phyloP scores from a whole-genome alignment of 2,329 filamentous ascomycete genomes.

The Aspergillus ustus region DNA sequence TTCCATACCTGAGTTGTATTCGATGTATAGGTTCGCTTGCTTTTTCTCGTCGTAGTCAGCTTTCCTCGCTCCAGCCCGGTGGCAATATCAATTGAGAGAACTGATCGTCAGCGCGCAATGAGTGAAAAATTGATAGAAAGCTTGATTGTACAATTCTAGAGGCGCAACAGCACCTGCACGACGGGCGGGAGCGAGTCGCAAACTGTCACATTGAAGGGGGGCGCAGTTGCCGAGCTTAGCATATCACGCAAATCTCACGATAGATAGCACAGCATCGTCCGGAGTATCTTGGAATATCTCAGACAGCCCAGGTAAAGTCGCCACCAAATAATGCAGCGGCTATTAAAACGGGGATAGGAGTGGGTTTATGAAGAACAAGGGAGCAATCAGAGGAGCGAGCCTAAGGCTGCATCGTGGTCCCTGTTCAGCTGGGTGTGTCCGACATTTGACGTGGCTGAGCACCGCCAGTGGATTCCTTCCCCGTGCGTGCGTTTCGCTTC shows the following conservation, averaged over 20 bases:
- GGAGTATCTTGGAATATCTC: background rate
- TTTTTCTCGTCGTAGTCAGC: conserved; percentile 15
- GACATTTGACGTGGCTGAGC: conserved; percentile 14
- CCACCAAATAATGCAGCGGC: conserved; percentile 17
- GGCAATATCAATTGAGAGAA: conserved; percentile 14
- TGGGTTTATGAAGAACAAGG: conserved; percentile 11
- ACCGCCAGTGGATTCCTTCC: background rate
- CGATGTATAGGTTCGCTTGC: conserved; percentile 13
- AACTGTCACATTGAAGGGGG: conserved; percentile 4
- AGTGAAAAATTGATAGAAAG: background rate
- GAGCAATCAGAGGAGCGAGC: conserved; percentile 16
- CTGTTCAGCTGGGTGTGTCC: conserved; percentile 15
- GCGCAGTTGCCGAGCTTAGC: background rate
- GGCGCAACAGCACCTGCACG: conserved; percentile 13
- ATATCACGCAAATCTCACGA: conserved; percentile 9
- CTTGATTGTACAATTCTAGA: conserved; percentile 18
- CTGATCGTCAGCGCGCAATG: conserved; percentile 1
- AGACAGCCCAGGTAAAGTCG: conserved; percentile 6
- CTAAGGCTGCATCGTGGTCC: conserved; percentile 17
- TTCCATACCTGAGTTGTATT: conserved; percentile 3
- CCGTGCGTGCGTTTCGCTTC: conserved; percentile 9
- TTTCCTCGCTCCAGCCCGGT: conserved; percentile 12
- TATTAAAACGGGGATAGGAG: conserved; percentile 9
- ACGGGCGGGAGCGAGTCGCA: conserved; percentile 1
- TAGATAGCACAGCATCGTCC: conserved; percentile 2